A percentile compares a stretch with the other conserved stretches of the same genome.
Evolutionary conservation across 2,329 filamentous ascomycete genomes (phyloP).

Genomic region (Trichoderma sp.): DNA sequence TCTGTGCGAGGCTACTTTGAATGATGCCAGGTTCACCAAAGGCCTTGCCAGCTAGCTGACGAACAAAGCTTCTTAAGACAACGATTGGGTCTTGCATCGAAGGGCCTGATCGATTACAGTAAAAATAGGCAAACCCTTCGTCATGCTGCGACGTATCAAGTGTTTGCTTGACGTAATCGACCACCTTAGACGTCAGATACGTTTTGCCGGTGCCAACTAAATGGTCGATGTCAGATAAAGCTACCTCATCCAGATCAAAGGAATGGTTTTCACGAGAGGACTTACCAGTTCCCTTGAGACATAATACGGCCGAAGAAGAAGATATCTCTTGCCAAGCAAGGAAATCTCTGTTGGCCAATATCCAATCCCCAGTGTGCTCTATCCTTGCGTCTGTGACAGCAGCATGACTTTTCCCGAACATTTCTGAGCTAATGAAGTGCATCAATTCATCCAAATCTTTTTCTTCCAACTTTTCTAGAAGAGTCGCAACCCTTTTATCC

Average conservation of each 20-base stretch:
- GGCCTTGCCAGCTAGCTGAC: slow-evolving; percentile 18
- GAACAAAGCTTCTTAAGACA: slow-evolving; percentile 21
- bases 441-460: not conserved
- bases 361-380: not conserved
- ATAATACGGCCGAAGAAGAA: slow-evolving; percentile 5
- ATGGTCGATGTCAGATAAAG: not conserved
- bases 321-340: not conserved
- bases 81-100: slow-evolving; percentile 17
- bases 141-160: not conserved
- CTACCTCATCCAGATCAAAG: not conserved
- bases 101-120: slow-evolving; percentile 20
- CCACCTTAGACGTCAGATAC: slow-evolving; percentile 4
- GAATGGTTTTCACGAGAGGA: not conserved
- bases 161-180: not conserved
- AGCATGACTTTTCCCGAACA: not conserved
- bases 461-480: not conserved
- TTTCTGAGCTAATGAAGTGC: not conserved
- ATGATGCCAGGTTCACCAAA: not conserved
- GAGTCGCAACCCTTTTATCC: not conserved
- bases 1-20: not conserved
- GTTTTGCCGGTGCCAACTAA: slow-evolving; percentile 15
- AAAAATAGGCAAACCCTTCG: slow-evolving; percentile 23
- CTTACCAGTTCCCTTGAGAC: slow-evolving; percentile 6
- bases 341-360: not conserved
- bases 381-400: not conserved